Evolutionary conservation across 176 grass and related monocot genomes (phyloP).

Genomic region (Rhynchospora tenuis): DNA sequence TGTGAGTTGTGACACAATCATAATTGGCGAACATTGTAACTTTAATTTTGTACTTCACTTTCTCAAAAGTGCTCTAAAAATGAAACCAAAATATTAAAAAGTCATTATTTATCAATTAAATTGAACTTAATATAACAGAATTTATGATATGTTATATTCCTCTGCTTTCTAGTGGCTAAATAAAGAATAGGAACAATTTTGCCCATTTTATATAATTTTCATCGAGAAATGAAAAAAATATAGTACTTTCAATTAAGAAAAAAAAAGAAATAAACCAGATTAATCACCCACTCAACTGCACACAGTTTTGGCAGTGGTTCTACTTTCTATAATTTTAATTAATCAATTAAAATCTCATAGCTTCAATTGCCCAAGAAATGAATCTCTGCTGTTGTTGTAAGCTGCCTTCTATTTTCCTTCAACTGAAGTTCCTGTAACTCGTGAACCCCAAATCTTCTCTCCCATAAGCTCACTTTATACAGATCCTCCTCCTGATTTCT

Average conservation of each 20-base stretch:
- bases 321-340: background rate
- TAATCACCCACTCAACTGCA: background rate
- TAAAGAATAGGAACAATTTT: background rate
- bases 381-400: background rate
- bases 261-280: background rate
- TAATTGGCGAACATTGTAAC: too few relatives aligned
- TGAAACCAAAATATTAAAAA: too few relatives aligned
- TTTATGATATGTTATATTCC: too few relatives aligned
- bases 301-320: background rate
- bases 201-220: background rate
- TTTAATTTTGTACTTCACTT: too few relatives aligned
- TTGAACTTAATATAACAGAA: too few relatives aligned
- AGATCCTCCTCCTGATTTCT: background rate
- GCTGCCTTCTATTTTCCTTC: background rate
- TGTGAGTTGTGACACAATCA: too few relatives aligned
- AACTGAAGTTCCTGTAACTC: constrained; percentile 11
- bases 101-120: too few relatives aligned
- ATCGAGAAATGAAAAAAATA: background rate
- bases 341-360: background rate
- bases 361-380: background rate
- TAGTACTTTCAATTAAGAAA: background rate
- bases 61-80: too few relatives aligned
- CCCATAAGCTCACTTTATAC: constrained; percentile 24
- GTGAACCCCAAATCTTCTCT: constrained; percentile 1
- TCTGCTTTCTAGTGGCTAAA: too few relatives aligned